Percentiles rank a stretch among this genome's conserved stretches.
Conservation (phyloP, 169 alveolate genomes). For the Cryptosporidium ubiquitum region DNA sequence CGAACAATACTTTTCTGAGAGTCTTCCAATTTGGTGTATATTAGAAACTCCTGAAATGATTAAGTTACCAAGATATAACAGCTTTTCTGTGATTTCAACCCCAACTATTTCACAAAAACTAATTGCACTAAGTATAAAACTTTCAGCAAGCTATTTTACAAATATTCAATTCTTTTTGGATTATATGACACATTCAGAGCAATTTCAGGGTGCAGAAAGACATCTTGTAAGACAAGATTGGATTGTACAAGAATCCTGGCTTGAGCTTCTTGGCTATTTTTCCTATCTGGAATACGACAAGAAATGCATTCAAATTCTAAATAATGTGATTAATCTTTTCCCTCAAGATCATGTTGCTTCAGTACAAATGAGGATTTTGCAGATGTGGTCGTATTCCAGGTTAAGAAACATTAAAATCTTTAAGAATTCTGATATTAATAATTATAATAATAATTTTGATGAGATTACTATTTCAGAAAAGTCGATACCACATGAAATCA, state of each 20-base stretch:
- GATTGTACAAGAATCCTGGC: conserved; percentile 68
- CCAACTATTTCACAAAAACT: conserved; percentile 71
- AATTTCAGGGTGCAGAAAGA: conserved; percentile 67
- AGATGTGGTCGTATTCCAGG: conserved; percentile 70
- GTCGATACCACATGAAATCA: conserved; percentile 57
- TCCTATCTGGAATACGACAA: conserved; percentile 29
- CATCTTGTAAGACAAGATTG: conserved; percentile 67
- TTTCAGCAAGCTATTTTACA: conserved; percentile 57
- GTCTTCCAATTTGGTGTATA: conserved; percentile 70
- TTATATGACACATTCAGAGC: conserved; percentile 38
- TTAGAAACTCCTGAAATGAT: conserved; percentile 59
- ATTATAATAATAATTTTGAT: not conserved
- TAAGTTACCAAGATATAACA: conserved; percentile 63
- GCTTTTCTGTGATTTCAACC: conserved; percentile 66
- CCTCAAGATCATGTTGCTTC: conserved; percentile 66
- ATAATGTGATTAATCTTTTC: conserved; percentile 23
- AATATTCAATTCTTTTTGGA: conserved; percentile 53
- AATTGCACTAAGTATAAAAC: conserved; percentile 59
- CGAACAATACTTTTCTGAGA: conserved; percentile 58
- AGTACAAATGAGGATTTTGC: conserved; percentile 37
- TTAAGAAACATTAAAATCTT: conserved; percentile 22
- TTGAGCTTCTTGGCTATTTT: conserved; percentile 54
- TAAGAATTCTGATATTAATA: not conserved
- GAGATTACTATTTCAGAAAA: conserved; percentile 14
- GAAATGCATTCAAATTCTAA: not conserved